Base-by-base conservation (phyloP, 176 grass and related monocot species). In the Oryza glaberrima region DNA sequence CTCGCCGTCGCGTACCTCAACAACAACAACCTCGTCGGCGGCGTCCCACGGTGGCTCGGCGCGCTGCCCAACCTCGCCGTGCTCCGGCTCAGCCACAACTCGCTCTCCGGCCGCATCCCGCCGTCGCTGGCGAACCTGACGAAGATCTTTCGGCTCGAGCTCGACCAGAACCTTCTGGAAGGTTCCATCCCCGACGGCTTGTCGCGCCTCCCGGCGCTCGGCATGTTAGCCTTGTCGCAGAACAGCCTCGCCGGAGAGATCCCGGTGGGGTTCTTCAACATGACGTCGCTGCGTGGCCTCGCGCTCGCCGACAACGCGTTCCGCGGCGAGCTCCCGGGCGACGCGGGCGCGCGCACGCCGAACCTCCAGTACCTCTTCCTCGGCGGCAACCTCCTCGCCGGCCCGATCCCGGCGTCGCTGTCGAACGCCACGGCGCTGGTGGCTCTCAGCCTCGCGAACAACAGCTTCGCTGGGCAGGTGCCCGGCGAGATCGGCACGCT, bases 381-480 rank as follows among this genome's bases (percentile, higher is more conserved):
- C 5, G 77, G 85, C 51, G 88, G 85, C 7, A 93, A 93, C 58
- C 15, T 1, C 0, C 78, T 93, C 20, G 11, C 63, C 0, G 91
- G 91, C 0, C 22, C 70, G 1, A 93, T 93, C 73, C 82, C 91
- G 0, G 45, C 73, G 1, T 66, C 80, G 28, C 91, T 93, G 11
- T 56, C 81, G 20, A 84, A 84, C 12, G 82, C 84, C 60, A 69
- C 77, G 0, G 9, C 17, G 0, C 5, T 93, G 67, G 0, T 19
- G 9, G 0, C 7, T 0, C 73, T 93, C 3, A 80, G 66, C 87
- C 77, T 90, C 20, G 73, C 77, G 2, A 80, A 71, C 20, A 90
- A 90, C 52, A 93, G 76, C 36, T 83, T 93, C 77, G 65, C 77
- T 2, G 91, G 87, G 7, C 80, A 73, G 5, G 79, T 92, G 38